Evolutionary conservation across 176 grass and related monocot genomes (phyloP).

Genomic region (Carex cristatella): DNA sequence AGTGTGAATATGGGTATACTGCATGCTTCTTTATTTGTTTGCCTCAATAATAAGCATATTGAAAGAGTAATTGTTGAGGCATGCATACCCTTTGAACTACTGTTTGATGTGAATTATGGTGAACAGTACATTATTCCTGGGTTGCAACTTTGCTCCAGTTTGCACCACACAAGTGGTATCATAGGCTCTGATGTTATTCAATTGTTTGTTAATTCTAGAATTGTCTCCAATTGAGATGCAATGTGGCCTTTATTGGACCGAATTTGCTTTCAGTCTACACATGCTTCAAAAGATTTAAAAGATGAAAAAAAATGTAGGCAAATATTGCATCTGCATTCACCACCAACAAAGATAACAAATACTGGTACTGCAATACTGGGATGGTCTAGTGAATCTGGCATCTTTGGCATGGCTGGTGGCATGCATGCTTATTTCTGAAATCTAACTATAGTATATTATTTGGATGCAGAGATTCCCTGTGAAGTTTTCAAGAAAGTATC

Average conservation of each 20-base stretch:
- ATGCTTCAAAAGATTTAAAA: background rate
- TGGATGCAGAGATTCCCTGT: conserved; percentile 57
- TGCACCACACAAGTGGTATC: background rate
- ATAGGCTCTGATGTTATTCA: background rate
- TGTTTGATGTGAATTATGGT: background rate
- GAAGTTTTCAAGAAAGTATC: conserved; percentile 62
- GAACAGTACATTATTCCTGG: background rate
- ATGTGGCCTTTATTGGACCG: background rate
- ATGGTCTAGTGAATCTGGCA: background rate
- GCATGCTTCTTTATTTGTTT: background rate
- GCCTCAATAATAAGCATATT: background rate
- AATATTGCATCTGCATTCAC: background rate
- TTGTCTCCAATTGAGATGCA: background rate
- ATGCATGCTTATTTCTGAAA: background rate
- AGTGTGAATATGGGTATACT: background rate
- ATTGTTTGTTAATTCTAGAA: background rate
- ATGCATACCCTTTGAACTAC: background rate
- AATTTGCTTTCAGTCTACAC: background rate
- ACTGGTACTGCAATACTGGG: too few species aligned
- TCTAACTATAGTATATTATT: background rate
- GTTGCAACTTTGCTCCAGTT: background rate
- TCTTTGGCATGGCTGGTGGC: background rate
- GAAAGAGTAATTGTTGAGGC: background rate
- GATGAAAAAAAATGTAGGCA: background rate
- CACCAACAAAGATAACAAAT: background rate